phyloP scores from a whole-genome alignment of 2,329 filamentous ascomycete species.

The Clarireedia monteithiana region DNA sequence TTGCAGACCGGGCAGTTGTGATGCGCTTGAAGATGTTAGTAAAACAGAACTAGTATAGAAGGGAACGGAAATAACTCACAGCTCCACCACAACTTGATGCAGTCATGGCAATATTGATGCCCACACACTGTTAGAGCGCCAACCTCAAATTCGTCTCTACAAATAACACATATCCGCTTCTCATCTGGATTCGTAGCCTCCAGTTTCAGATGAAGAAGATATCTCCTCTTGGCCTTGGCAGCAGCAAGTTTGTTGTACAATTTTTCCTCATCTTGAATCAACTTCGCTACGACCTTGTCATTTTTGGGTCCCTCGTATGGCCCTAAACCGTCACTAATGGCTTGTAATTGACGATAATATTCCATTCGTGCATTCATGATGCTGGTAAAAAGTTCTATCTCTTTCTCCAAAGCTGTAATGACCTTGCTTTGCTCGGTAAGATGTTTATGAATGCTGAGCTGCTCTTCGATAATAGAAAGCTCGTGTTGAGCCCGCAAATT shows the following conservation, averaged over 20 bases:
- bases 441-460: conserved; percentile 52
- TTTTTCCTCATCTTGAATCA: conserved; percentile 51
- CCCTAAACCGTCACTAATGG: conserved; percentile 79
- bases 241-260: conserved; percentile 52
- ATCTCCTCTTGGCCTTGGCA: conserved; percentile 67
- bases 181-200: conserved; percentile 48
- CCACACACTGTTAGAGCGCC: conserved; percentile 83
- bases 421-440: conserved; percentile 45
- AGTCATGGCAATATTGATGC: conserved; percentile 87
- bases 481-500: conserved; percentile 54
- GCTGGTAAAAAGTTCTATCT: conserved; percentile 66
- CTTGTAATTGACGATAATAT: conserved; percentile 85
- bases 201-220: conserved; percentile 40
- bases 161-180: conserved; percentile 76
- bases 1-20: conserved; percentile 58
- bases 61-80: background rate
- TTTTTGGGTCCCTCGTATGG: conserved; percentile 53
- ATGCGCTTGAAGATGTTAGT: conserved; percentile 3
- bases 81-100: conserved; percentile 69
- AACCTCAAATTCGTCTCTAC: conserved; percentile 65
- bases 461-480: conserved; percentile 51
- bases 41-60: background rate
- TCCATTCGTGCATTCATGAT: conserved; percentile 82
- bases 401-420: conserved; percentile 47
- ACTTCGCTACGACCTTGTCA: conserved; percentile 29